Percentiles rank a stretch among this genome's conserved stretches.
Conservation (phyloP, 2,329 filamentous ascomycete genomes). For the Coniosporium tulheliwenetii region DNA sequence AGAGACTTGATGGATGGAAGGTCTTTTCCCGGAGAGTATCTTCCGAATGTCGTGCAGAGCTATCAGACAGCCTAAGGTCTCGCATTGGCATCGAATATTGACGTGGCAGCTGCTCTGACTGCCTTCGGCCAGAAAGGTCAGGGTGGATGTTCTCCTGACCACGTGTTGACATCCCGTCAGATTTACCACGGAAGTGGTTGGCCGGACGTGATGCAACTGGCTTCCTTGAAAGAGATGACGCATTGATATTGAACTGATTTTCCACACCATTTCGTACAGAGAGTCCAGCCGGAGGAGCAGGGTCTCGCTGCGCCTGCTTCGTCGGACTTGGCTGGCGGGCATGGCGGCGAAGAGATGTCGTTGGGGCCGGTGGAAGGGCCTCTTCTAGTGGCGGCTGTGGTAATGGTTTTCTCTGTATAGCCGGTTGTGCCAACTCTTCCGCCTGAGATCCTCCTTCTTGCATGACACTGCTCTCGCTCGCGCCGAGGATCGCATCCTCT, state of each 20-base stretch:
- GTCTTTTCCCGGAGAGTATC: too few relatives aligned
- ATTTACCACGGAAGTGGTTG: background rate
- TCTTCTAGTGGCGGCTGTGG: too few relatives aligned
- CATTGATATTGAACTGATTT: conserved; percentile 12
- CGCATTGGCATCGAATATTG: too few relatives aligned
- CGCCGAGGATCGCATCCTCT: conserved; percentile 25
- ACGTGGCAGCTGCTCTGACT: conserved; percentile 4
- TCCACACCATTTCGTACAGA: conserved; percentile 12
- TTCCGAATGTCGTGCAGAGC: too few relatives aligned
- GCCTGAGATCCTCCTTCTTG: background rate
- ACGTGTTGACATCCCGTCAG: conserved; percentile 1
- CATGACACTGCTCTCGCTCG: background rate
- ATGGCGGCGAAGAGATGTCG: too few relatives aligned
- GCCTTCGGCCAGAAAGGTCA: conserved; percentile 1
- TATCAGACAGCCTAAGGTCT: too few relatives aligned
- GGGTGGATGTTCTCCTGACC: conserved; percentile 2
- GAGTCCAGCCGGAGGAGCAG: conserved; percentile 3
- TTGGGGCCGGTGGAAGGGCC: too few relatives aligned
- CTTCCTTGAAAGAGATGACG: background rate
- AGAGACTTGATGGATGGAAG: too few relatives aligned
- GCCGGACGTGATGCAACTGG: background rate
- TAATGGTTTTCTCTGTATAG: too few relatives aligned
- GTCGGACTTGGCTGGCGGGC: too few relatives aligned
- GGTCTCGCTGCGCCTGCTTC: too few relatives aligned
- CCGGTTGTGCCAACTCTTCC: too few relatives aligned